Conservation (phyloP, 768 basidiomycete species). For the Mycena leptocephala region DNA sequence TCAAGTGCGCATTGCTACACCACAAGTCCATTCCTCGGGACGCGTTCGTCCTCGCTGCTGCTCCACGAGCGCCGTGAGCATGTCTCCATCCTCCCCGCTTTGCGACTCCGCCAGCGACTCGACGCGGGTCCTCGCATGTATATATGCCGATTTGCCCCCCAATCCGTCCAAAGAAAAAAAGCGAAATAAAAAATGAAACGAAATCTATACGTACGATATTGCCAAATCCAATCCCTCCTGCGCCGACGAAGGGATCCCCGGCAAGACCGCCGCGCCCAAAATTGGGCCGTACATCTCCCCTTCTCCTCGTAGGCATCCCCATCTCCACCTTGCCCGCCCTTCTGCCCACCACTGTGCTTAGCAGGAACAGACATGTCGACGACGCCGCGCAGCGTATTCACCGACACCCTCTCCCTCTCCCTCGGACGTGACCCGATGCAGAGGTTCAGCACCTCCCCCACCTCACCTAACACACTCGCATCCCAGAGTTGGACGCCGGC, state of each 20-base stretch:
- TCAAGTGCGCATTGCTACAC: too few relatives aligned
- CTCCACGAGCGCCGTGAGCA: too few relatives aligned
- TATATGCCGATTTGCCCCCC: too few relatives aligned
- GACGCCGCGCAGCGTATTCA: neutral
- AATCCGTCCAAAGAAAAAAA: neutral
- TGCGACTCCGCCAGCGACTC: too few relatives aligned
- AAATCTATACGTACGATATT: constrained; percentile 48
- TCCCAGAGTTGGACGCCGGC: neutral
- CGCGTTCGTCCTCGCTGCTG: too few relatives aligned
- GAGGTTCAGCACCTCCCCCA: neutral
- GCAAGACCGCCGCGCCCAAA: constrained; percentile 65
- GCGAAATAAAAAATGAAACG: too few relatives aligned
- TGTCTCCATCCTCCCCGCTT: too few relatives aligned
- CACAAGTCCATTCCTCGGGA: too few relatives aligned
- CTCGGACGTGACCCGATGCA: neutral
- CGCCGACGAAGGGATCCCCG: constrained; percentile 60
- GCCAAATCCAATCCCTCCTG: constrained; percentile 47
- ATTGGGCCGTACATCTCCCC: constrained; percentile 41
- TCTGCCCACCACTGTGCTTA: neutral
- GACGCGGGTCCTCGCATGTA: too few relatives aligned
- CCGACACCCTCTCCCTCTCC: neutral
- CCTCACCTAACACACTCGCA: neutral
- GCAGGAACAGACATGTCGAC: too few relatives aligned
- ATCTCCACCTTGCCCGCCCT: neutral
- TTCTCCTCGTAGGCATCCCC: constrained; percentile 16